phyloP scores from a whole-genome alignment of 768 basidiomycete species.

The Cytidiella melzeri region DNA sequence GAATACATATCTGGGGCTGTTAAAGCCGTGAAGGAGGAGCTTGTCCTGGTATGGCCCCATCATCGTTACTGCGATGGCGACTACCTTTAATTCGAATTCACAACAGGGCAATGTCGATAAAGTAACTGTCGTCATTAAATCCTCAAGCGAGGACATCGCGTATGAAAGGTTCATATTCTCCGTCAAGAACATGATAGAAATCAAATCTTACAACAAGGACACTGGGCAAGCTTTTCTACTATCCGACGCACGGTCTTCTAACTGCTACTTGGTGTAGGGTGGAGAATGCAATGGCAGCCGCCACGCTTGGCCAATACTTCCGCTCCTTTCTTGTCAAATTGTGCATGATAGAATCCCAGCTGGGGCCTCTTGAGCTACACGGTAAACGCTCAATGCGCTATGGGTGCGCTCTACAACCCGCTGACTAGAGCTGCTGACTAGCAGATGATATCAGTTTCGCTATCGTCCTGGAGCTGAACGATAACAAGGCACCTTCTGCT shows the following conservation, averaged over 20 bases:
- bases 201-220: slow-evolving; percentile 66
- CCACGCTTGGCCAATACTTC: slow-evolving; percentile 66
- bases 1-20: slow-evolving; percentile 88
- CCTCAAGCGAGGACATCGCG: slow-evolving; percentile 63
- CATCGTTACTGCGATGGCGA: not conserved
- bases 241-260: not conserved
- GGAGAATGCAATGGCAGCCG: slow-evolving; percentile 60
- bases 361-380: slow-evolving; percentile 51
- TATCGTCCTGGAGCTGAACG: slow-evolving; percentile 75
- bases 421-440: not conserved
- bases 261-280: slow-evolving; percentile 37
- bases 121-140: slow-evolving; percentile 77
- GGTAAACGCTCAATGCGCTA: slow-evolving; percentile 30
- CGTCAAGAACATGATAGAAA: slow-evolving; percentile 72
- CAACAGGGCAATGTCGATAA: slow-evolving; percentile 71
- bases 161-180: slow-evolving; percentile 91
- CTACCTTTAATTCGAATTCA: not conserved
- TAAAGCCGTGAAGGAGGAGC: slow-evolving; percentile 75
- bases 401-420: not conserved
- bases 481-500: slow-evolving; percentile 51
- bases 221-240: slow-evolving; percentile 40
- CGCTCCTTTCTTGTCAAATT: slow-evolving; percentile 81
- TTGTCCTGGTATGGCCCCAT: slow-evolving; percentile 43
- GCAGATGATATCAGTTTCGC: slow-evolving; percentile 73
- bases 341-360: slow-evolving; percentile 66